phyloP scores from a whole-genome alignment of 257 asterid genomes.

The Leonotis leonurus region DNA sequence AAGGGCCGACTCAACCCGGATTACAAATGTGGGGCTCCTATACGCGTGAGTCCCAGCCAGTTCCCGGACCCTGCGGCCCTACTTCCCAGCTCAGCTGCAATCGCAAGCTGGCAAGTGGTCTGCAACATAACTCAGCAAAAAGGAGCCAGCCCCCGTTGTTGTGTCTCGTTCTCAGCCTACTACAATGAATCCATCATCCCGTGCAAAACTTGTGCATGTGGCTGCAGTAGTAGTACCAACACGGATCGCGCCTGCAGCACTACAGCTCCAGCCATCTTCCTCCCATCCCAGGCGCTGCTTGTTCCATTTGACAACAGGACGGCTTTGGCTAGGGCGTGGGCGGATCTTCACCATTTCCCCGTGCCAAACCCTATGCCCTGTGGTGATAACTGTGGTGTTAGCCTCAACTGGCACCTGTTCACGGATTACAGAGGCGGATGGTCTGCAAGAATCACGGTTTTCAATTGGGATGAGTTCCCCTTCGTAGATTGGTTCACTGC shows the following conservation, averaged over 20 bases:
- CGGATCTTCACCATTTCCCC: slow-evolving; percentile 52
- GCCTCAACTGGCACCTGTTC: slow-evolving; percentile 82
- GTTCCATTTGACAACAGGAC: slow-evolving; percentile 75
- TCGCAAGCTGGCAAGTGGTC: slow-evolving; percentile 92
- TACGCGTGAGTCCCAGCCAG: slow-evolving; percentile 64
- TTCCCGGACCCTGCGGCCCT: slow-evolving; percentile 65
- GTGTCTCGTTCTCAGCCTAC: slow-evolving; percentile 88
- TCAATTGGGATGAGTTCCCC: slow-evolving; percentile 77
- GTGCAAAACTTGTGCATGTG: slow-evolving; percentile 84
- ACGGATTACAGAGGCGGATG: slow-evolving; percentile 85
- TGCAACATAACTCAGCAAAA: slow-evolving; percentile 75
- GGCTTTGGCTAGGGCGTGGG: slow-evolving; percentile 60
- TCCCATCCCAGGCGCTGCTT: slow-evolving; percentile 77
- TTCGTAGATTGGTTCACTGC: slow-evolving; percentile 85
- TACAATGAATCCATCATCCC: slow-evolving; percentile 88
- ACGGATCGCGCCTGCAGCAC: slow-evolving; percentile 45
- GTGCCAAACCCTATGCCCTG: slow-evolving; percentile 74
- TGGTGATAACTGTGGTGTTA: slow-evolving; percentile 84
- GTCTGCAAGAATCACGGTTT: slow-evolving; percentile 81
- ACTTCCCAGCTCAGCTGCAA: slow-evolving; percentile 38
- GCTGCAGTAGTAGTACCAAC: slow-evolving; percentile 40
- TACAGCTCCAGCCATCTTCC: slow-evolving; percentile 54
- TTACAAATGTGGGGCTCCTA: slow-evolving; percentile 76
- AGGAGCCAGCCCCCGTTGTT: slow-evolving; percentile 67
- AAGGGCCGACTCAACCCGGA: slow-evolving; percentile 70